phyloP scores from a whole-genome alignment of 352 stramenopile species.

The Phytophthora cactorum region DNA sequence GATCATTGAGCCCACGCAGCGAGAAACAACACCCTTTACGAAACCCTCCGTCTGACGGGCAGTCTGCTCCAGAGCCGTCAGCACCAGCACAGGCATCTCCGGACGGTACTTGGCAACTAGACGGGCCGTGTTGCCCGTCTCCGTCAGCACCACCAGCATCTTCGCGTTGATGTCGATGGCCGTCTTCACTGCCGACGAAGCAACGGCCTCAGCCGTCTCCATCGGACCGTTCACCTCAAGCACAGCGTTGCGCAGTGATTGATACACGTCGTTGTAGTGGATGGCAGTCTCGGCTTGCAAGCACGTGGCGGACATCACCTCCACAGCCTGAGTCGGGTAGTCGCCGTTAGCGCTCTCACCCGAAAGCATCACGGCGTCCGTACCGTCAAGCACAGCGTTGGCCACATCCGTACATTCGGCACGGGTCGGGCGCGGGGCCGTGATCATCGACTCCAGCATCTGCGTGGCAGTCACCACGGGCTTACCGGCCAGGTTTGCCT shows the following conservation, averaged over 20 bases:
- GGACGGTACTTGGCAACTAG: constrained; percentile 96
- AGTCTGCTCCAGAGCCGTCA: constrained; percentile 63
- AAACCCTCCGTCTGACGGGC: constrained; percentile 75
- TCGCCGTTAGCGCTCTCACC: constrained; percentile 98
- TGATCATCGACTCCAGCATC: constrained; percentile 99
- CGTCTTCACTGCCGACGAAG: constrained; percentile 97
- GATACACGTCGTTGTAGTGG: constrained; percentile 85
- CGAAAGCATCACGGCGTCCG: constrained; percentile 95
- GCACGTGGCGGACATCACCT: constrained; percentile 94
- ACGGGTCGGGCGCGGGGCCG: constrained; percentile 96
- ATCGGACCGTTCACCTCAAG: constrained; percentile 68
- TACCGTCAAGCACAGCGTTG: constrained; percentile 86
- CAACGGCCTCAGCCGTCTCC: constrained; percentile 94
- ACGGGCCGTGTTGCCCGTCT: constrained; percentile 93
- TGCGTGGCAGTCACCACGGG: constrained; percentile 98
- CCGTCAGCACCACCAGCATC: constrained; percentile 97
- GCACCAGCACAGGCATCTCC: constrained; percentile 68
- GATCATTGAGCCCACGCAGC: constrained; percentile 88
- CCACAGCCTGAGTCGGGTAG: constrained; percentile 94
- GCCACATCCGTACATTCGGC: constrained; percentile 99
- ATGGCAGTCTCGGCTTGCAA: constrained; percentile 89
- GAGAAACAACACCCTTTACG: constrained; percentile 67
- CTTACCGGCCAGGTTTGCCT: constrained; percentile 96
- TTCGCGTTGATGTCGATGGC: constrained; percentile 96
- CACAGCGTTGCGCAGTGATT: no score